Evolutionary conservation across 1,139 yeast species (phyloP).

Genomic region (Taphrina communis): DNA sequence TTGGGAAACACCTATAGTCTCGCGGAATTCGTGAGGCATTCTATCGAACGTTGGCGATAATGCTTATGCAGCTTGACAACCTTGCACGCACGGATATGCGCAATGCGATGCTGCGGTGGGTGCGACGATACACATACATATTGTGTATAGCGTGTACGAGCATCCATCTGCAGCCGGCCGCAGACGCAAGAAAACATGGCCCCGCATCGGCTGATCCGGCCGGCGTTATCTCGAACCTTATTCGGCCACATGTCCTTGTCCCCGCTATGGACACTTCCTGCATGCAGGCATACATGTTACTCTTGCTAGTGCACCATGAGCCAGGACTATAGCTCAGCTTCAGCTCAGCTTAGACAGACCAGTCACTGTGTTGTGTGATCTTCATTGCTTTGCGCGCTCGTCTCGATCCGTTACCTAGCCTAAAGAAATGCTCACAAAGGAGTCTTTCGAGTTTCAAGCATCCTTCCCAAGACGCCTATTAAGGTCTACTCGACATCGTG

Average conservation of each 20-base stretch:
- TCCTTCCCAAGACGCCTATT: constrained; percentile 25
- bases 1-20: constrained; percentile 1
- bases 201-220: constrained; percentile 1
- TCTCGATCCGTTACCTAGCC: background rate
- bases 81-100: too few relatives aligned
- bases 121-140: too few relatives aligned
- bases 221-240: constrained; percentile 7
- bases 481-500: constrained; percentile 10
- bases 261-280: background rate
- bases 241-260: constrained; percentile 8
- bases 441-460: constrained; percentile 20
- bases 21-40: constrained; percentile 6
- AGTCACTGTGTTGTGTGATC: too few relatives aligned
- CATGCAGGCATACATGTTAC: too few relatives aligned
- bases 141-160: too few relatives aligned
- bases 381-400: background rate
- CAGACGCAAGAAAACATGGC: background rate
- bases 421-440: constrained; percentile 7
- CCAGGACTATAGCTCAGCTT: too few relatives aligned
- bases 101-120: too few relatives aligned
- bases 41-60: background rate
- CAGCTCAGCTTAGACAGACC: too few relatives aligned
- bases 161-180: background rate
- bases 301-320: too few relatives aligned
- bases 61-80: too few relatives aligned